Percentiles rank a stretch among this genome's conserved stretches.
These are phyloP conservation scores for Metschnikowia continentalis DNA, from an alignment of 805 yeast genomes.

Conservation along the genomic window DNA sequence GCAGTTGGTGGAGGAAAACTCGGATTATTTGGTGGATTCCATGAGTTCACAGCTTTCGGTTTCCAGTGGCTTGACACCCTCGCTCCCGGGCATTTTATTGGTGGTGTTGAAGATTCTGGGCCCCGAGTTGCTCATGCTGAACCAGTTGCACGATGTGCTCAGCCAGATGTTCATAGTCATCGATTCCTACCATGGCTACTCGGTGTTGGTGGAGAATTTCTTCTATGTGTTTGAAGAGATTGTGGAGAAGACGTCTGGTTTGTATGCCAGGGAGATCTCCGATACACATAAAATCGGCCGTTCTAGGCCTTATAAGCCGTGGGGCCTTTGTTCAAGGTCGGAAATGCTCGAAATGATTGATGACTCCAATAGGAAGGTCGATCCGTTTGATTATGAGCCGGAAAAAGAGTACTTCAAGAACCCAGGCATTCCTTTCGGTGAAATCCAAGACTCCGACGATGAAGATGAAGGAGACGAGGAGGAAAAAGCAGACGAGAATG, in stretches of 20 bases:
- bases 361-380: slow-evolving; percentile 26
- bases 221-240: slow-evolving; percentile 66
- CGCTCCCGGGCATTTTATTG: slow-evolving; percentile 64
- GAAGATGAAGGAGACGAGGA: slow-evolving; percentile 20
- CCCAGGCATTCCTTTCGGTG: slow-evolving; percentile 34
- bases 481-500: too few relatives aligned
- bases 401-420: slow-evolving; percentile 36
- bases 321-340: slow-evolving; percentile 51
- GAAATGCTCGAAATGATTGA: slow-evolving; percentile 45
- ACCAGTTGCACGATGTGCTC: slow-evolving; percentile 68
- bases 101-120: slow-evolving; percentile 74
- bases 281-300: not conserved
- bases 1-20: slow-evolving; percentile 56
- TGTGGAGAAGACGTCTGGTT: slow-evolving; percentile 42
- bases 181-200: slow-evolving; percentile 83
- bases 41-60: slow-evolving; percentile 67
- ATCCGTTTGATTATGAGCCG: slow-evolving; percentile 31
- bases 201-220: slow-evolving; percentile 65
- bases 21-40: slow-evolving; percentile 78
- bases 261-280: slow-evolving; percentile 22
- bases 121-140: slow-evolving; percentile 46
- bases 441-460: slow-evolving; percentile 20
- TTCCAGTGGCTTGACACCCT: slow-evolving; percentile 63
- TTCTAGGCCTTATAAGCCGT: slow-evolving; percentile 39
- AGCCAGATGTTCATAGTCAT: slow-evolving; percentile 70